phyloP scores from a whole-genome alignment of 345 rosid species.

The Rhodamnia argentea region DNA sequence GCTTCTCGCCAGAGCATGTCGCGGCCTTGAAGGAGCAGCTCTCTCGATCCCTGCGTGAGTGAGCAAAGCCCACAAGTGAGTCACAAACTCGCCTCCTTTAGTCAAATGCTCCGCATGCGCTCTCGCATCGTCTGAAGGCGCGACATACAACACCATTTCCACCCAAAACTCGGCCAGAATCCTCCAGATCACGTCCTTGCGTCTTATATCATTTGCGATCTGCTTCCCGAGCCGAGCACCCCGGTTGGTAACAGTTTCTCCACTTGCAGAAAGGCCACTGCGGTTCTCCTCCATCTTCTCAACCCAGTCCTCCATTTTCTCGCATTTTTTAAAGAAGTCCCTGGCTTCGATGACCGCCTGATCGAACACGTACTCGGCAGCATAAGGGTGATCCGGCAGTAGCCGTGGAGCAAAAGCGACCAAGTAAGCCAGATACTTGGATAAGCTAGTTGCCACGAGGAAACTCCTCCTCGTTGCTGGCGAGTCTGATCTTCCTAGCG shows the following conservation, averaged over 20 bases:
- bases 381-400: neutral
- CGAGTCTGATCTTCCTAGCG: neutral
- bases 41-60: neutral
- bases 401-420: neutral
- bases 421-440: neutral
- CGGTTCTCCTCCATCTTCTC: neutral
- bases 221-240: neutral
- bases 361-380: neutral
- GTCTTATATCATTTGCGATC: neutral
- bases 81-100: neutral
- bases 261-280: accelerated
- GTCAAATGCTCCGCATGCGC: neutral
- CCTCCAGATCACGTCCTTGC: neutral
- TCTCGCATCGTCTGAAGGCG: neutral
- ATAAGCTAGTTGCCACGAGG: neutral
- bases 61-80: constrained; percentile 1
- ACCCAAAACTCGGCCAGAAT: neutral
- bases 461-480: neutral
- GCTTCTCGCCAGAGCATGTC: neutral
- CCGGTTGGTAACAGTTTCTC: neutral
- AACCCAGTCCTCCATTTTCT: neutral
- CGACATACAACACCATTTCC: neutral
- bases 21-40: neutral
- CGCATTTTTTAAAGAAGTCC: neutral
- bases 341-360: neutral